A percentile compares a stretch with the other conserved stretches of the same genome.
Evolutionary conservation across 192 early-diverging fungal genomes (phyloP).

Genomic region (Mortierella hygrophila): DNA sequence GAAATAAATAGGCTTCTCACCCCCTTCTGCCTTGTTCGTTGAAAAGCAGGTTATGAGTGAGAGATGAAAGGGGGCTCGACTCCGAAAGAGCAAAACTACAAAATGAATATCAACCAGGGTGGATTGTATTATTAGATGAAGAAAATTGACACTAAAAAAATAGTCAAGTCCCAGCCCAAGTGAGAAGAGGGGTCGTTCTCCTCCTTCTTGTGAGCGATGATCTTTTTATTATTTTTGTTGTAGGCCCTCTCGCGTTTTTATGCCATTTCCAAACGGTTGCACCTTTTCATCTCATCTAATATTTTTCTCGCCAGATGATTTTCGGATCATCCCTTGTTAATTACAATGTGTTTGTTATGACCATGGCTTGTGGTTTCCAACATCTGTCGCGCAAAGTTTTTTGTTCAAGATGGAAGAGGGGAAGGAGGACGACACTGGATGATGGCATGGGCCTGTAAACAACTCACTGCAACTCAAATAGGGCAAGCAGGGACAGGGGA

Average conservation of each 20-base stretch:
- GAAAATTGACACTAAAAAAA: neutral
- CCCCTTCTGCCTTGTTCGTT: neutral
- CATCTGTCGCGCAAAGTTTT: neutral
- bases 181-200: neutral
- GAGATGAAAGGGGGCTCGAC: neutral
- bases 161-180: neutral
- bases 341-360: neutral
- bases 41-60: neutral
- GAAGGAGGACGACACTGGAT: too few relatives aligned
- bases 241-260: neutral
- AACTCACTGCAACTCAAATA: too few relatives aligned
- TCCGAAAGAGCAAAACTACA: slow-evolving; percentile 12
- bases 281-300: neutral
- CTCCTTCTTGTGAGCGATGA: neutral
- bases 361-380: neutral
- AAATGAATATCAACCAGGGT: neutral
- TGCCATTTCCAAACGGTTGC: neutral
- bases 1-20: neutral
- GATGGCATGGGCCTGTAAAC: too few relatives aligned
- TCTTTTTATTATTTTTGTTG: neutral
- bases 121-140: neutral
- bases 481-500: too few relatives aligned
- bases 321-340: neutral
- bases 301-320: neutral
- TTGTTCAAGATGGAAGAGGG: neutral